Evolutionary conservation across 495 filamentous ascomycete genomes (phyloP).

Genomic region (Aspergillus kassunensis): DNA sequence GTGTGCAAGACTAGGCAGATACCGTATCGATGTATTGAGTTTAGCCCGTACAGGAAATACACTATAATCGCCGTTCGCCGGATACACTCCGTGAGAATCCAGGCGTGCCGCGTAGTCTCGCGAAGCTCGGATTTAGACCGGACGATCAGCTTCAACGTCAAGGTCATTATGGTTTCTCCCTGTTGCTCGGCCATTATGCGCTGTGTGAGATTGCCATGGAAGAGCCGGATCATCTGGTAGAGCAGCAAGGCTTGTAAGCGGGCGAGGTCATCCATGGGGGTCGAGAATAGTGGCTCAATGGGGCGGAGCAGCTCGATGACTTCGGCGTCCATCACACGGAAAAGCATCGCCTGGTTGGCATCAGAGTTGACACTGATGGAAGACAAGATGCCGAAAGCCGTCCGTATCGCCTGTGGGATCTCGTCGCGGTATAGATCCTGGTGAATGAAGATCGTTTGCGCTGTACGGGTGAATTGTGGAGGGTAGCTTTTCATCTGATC

Average conservation of each 20-base stretch:
- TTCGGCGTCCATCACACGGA: neutral
- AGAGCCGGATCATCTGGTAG: slow-evolving; percentile 8
- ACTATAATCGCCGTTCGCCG: neutral
- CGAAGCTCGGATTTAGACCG: neutral
- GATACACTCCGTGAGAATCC: slow-evolving; percentile 3
- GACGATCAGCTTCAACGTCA: neutral
- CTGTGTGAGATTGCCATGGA: slow-evolving; percentile 1
- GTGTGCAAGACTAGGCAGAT: slow-evolving; percentile 6
- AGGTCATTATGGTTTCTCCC: neutral
- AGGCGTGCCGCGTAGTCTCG: neutral
- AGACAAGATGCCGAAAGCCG: slow-evolving; percentile 1
- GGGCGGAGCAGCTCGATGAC: slow-evolving; percentile 2
- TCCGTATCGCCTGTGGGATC: slow-evolving; percentile 2
- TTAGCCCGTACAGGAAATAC: slow-evolving; percentile 3
- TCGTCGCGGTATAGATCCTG: slow-evolving; percentile 2
- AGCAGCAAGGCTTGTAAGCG: neutral
- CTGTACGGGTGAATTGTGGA: neutral
- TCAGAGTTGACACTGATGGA: neutral
- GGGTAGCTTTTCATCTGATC: slow-evolving; percentile 3
- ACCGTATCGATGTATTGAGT: slow-evolving; percentile 1
- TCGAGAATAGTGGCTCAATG: neutral
- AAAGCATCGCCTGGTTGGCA: neutral
- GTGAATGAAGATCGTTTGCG: slow-evolving; percentile 5
- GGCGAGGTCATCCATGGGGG: neutral
- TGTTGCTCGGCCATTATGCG: slow-evolving; percentile 1